Evolutionary conservation across 1,139 yeast species (phyloP).

Genomic region (Kodamaea arcana): DNA sequence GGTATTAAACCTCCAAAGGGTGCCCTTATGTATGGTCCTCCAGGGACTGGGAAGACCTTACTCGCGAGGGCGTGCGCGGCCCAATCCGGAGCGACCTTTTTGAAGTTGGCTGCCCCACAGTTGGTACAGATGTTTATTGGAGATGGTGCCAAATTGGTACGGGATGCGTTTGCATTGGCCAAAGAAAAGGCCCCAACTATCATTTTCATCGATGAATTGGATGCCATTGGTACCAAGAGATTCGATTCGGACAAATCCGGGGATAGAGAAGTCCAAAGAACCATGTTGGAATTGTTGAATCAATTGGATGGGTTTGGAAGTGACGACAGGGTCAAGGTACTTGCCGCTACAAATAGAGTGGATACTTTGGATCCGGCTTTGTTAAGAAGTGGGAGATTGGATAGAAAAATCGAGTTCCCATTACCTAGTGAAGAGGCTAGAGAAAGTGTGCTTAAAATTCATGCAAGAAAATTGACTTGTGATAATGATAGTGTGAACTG

Average conservation of each 20-base stretch:
- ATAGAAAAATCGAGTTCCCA: conserved; percentile 96
- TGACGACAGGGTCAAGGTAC: conserved; percentile 93
- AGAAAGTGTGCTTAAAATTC: conserved; percentile 93
- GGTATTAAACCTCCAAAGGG: conserved; percentile 98
- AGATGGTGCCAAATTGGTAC: conserved; percentile 96
- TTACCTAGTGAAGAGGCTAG: conserved; percentile 96
- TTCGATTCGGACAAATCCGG: conserved; percentile 97
- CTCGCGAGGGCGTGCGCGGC: conserved; percentile 99
- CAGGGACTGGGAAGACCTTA: conserved; percentile 97
- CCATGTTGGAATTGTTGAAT: conserved; percentile 94
- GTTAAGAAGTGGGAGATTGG: conserved; percentile 94
- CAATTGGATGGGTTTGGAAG: conserved; percentile 98
- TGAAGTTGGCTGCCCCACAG: conserved; percentile 97
- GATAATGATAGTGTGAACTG: conserved; percentile 86
- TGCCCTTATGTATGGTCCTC: conserved; percentile 98
- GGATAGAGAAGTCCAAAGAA: conserved; percentile 98
- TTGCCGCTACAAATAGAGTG: conserved; percentile 98
- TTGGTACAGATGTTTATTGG: conserved; percentile 99
- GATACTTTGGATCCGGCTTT: conserved; percentile 97
- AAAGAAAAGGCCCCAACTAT: conserved; percentile 98
- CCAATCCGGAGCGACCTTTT: conserved; percentile 95
- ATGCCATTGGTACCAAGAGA: conserved; percentile 98
- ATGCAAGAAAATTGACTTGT: conserved; percentile 92
- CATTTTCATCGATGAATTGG: conserved; percentile 94
- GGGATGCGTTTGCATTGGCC: conserved; percentile 98